These are phyloP conservation scores for Aulographum hederae DNA, from an alignment of 2,329 filamentous ascomycete genomes.

Conservation along the genomic window DNA sequence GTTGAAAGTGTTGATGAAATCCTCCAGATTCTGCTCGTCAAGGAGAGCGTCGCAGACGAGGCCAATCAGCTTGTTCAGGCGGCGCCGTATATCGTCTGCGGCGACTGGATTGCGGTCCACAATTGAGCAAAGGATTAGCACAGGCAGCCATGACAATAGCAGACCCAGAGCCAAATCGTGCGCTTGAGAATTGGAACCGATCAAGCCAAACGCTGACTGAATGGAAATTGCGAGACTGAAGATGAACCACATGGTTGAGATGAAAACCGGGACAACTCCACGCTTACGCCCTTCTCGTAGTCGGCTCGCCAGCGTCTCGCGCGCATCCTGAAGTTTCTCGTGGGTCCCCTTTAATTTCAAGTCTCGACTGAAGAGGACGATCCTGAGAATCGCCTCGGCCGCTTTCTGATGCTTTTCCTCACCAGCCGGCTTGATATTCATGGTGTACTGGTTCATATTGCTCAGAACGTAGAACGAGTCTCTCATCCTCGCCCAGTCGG, in stretches of 20 bases:
- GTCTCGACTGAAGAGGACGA: conserved; percentile 22
- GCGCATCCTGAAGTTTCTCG: conserved; percentile 14
- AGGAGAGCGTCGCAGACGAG: conserved; percentile 15
- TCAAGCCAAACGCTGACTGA: conserved; percentile 12
- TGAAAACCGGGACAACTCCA: conserved; percentile 22
- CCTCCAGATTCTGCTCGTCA: conserved; percentile 10
- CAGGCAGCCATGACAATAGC: conserved; percentile 26
- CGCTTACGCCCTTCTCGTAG: conserved; percentile 21
- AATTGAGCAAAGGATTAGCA: conserved; percentile 25
- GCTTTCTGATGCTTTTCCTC: conserved; percentile 14
- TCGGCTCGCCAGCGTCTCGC: conserved; percentile 19
- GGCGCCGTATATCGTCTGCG: conserved; percentile 18
- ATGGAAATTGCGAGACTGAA: conserved; percentile 19
- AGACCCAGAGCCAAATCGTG: conserved; percentile 27
- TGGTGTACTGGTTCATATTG: conserved; percentile 26
- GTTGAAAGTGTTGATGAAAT: conserved; percentile 13
- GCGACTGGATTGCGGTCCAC: conserved; percentile 28
- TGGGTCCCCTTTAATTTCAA: conserved; percentile 12
- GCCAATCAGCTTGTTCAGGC: conserved; percentile 21
- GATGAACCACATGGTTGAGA: conserved; percentile 25
- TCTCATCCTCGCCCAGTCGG: conserved; percentile 18
- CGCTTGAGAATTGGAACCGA: conserved; percentile 22
- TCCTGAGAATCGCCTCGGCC: conserved; percentile 20
- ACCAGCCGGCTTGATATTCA: conserved; percentile 13
- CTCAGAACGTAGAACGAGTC: conserved; percentile 27